Conservation (phyloP, 139 green algal species). For the Mesotaenium endlicherianum region DNA sequence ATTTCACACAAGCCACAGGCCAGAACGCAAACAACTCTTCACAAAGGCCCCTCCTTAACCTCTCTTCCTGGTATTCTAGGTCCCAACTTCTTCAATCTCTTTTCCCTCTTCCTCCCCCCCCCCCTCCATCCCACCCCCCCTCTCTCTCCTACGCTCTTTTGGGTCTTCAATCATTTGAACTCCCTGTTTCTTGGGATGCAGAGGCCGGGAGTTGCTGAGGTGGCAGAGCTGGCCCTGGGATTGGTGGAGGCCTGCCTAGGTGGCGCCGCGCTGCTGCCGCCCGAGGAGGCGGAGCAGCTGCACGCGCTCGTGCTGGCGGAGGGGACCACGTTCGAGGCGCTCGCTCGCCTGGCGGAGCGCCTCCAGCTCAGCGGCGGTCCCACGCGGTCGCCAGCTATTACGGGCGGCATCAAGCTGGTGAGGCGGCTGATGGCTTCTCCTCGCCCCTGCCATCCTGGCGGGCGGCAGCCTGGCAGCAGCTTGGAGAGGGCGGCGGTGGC, state of each 20-base stretch:
- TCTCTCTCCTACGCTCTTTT: slow-evolving; percentile 2
- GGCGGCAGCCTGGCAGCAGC: no score
- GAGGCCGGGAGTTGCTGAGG: slow-evolving; percentile 40
- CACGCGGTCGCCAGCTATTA: slow-evolving; percentile 2
- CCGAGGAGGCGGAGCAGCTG: slow-evolving; percentile 34
- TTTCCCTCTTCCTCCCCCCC: background rate
- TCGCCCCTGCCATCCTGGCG: no score
- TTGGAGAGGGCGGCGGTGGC: no score
- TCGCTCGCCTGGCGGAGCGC: slow-evolving; percentile 8
- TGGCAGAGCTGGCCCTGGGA: slow-evolving; percentile 13
- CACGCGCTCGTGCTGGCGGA: slow-evolving; percentile 29
- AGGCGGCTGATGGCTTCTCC: no score
- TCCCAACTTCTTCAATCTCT: background rate
- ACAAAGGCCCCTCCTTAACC: background rate
- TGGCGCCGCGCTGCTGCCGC: background rate
- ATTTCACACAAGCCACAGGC: no score
- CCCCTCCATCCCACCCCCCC: background rate
- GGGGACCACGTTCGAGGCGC: slow-evolving; percentile 26
- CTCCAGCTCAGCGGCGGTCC: background rate
- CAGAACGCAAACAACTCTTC: no score
- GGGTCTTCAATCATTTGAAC: background rate
- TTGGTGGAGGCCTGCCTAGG: slow-evolving; percentile 30
- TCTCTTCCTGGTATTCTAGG: background rate
- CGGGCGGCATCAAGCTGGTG: slow-evolving; percentile 27
- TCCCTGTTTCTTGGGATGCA: background rate